These are phyloP conservation scores for Odontarrhena argentea DNA, from an alignment of 345 rosid genomes.

Conservation along the genomic window DNA sequence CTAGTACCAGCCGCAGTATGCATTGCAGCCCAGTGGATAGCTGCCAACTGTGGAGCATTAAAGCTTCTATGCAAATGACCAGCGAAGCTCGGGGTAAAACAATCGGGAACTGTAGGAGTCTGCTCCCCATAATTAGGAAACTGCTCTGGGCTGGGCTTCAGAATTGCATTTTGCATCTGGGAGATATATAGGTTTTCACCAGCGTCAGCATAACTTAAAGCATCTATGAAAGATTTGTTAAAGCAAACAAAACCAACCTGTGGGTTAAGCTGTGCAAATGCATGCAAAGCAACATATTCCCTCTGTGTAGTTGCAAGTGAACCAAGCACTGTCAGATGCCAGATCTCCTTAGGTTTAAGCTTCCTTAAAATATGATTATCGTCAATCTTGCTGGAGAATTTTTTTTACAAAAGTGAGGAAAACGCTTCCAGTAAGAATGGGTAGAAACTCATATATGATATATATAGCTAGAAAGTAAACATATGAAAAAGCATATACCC, in stretches of 20 bases:
- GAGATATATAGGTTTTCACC: conserved; percentile 28
- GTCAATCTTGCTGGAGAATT: conserved; percentile 61
- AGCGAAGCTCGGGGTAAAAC: conserved; percentile 84
- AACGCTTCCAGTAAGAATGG: conserved; percentile 13
- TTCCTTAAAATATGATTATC: conserved; percentile 89
- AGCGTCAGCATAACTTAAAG: conserved; percentile 30
- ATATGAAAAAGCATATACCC: conserved; percentile 48
- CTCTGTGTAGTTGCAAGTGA: conserved; percentile 99
- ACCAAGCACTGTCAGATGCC: conserved; percentile 96
- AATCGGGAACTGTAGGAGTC: conserved; percentile 89
- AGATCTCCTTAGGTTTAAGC: conserved; percentile 75
- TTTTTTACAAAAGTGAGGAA: background rate
- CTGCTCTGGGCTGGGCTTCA: conserved; percentile 87
- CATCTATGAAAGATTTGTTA: conserved; percentile 18
- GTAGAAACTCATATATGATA: conserved; percentile 18
- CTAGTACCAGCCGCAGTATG: conserved; percentile 99
- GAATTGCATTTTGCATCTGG: conserved; percentile 96
- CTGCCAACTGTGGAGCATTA: conserved; percentile 89
- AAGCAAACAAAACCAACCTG: conserved; percentile 60
- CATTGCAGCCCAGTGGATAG: conserved; percentile 98
- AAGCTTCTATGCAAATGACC: conserved; percentile 80
- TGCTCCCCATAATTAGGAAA: conserved; percentile 94
- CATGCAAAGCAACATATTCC: conserved; percentile 97
- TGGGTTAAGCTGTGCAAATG: conserved; percentile 90
- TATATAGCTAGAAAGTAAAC: conserved; percentile 8